A percentile compares a stretch with the other conserved stretches of the same genome.
Conservation (phyloP, 768 basidiomycete genomes). For the Russula compacta region DNA sequence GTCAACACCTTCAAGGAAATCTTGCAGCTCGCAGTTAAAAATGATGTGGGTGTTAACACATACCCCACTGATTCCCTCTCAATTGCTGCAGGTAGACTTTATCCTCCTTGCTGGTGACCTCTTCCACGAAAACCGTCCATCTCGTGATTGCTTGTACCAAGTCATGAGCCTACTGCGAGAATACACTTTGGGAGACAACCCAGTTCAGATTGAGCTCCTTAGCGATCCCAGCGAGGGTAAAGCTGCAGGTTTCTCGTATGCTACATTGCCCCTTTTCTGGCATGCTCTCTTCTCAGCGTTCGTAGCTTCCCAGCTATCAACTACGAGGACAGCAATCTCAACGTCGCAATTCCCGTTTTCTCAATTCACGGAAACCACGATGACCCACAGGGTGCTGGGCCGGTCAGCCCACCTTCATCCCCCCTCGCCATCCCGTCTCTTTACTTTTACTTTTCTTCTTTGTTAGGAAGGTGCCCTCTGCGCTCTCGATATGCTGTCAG, state of each 20-base stretch:
- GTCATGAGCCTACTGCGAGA: conserved; percentile 85
- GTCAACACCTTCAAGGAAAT: conserved; percentile 95
- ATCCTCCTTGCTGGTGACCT: conserved; percentile 91
- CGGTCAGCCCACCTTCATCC: conserved; percentile 41
- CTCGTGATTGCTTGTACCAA: conserved; percentile 81
- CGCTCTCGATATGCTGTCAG: conserved; percentile 90
- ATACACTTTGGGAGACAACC: conserved; percentile 80
- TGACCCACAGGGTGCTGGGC: conserved; percentile 93
- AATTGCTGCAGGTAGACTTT: conserved; percentile 71
- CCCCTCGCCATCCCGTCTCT: not conserved
- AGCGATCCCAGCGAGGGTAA: conserved; percentile 92
- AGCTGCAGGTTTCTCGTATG: conserved; percentile 74
- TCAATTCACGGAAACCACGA: conserved; percentile 99
- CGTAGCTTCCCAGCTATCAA: conserved; percentile 90
- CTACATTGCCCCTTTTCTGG: conserved; percentile 10
- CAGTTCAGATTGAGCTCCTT: conserved; percentile 83
- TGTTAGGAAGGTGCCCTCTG: conserved; percentile 87
- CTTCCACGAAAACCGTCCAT: conserved; percentile 96
- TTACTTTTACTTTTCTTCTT: not conserved
- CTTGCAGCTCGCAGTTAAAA: conserved; percentile 78
- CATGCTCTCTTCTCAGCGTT: not conserved
- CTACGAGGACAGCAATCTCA: conserved; percentile 94
- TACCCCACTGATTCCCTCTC: conserved; percentile 1
- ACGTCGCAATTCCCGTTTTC: conserved; percentile 93
- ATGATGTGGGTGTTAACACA: conserved; percentile 49